phyloP scores from a whole-genome alignment of 1,139 yeast species.

The Debaryomycetaceae sp. region DNA sequence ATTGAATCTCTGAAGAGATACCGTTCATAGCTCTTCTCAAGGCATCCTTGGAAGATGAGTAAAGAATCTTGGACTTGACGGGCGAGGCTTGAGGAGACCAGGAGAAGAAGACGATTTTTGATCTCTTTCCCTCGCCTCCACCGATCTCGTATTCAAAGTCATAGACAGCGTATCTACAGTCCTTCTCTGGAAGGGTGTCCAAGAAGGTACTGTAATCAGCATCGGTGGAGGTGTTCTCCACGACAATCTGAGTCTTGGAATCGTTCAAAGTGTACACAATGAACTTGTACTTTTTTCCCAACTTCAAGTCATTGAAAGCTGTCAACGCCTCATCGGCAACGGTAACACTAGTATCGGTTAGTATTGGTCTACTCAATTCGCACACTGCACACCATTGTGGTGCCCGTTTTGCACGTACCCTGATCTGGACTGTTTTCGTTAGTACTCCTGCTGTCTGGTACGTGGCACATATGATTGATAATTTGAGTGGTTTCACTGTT shows the following conservation, averaged over 20 bases:
- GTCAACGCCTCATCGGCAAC: conserved; percentile 92
- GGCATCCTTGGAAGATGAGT: conserved; percentile 96
- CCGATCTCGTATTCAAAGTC: conserved; percentile 93
- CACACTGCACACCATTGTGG: neutral
- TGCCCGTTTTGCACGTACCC: conserved; percentile 46
- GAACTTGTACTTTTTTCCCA: conserved; percentile 87
- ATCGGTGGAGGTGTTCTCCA: conserved; percentile 76
- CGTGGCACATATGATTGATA: neutral
- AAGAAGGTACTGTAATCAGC: conserved; percentile 78
- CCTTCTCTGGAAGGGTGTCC: conserved; percentile 88
- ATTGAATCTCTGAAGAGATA: conserved; percentile 90
- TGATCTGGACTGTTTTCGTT: conserved; percentile 52
- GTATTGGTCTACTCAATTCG: conserved; percentile 6
- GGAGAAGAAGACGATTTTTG: conserved; percentile 87
- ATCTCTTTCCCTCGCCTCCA: conserved; percentile 91
- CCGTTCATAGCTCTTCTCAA: conserved; percentile 97
- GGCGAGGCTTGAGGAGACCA: conserved; percentile 99
- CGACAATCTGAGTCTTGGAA: conserved; percentile 84
- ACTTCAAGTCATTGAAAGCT: conserved; percentile 93
- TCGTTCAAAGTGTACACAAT: conserved; percentile 79
- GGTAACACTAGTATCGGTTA: conserved; percentile 62
- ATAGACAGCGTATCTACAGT: conserved; percentile 94
- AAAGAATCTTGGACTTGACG: conserved; percentile 92
- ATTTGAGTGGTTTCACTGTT: no score
- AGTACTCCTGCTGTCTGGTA: neutral